Evolutionary conservation across 331 rosid species (phyloP).

Genomic region (Rhamnella rubrinervis): DNA sequence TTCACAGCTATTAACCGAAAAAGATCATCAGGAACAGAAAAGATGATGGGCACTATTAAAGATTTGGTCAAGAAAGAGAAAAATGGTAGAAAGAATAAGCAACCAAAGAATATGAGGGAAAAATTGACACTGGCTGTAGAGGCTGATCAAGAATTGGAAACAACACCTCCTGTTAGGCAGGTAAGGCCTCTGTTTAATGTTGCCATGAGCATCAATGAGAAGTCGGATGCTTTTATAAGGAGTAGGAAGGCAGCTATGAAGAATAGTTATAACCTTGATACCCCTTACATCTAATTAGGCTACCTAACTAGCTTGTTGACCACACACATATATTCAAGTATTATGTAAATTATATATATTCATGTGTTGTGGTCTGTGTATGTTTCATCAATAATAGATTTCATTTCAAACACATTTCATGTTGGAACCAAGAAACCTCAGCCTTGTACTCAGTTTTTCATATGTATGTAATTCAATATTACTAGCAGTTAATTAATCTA

Average conservation of each 20-base stretch:
- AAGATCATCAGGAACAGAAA: conserved; percentile 1
- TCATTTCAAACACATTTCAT: too few species aligned
- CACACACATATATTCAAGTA: background rate
- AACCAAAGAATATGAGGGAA: conserved; percentile 13
- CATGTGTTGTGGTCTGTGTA: background rate
- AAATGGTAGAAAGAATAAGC: conserved; percentile 1
- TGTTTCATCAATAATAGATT: conserved; percentile 6
- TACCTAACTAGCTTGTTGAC: background rate
- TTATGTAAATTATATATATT: background rate
- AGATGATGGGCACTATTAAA: background rate
- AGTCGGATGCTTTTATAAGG: conserved; percentile 30
- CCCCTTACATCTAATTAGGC: background rate
- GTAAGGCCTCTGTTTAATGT: conserved; percentile 25
- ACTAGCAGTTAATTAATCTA: too few species aligned
- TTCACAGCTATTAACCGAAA: background rate
- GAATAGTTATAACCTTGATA: conserved; percentile 6
- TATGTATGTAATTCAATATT: too few species aligned
- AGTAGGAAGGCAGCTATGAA: conserved; percentile 37
- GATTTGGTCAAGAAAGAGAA: conserved; percentile 20
- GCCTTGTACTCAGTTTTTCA: too few species aligned
- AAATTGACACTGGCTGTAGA: background rate
- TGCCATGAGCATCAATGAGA: conserved; percentile 29
- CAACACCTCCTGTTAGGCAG: background rate
- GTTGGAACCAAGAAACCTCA: too few species aligned
- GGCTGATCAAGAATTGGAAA: conserved; percentile 4